Evolutionary conservation across 192 early-diverging fungal species (phyloP), one percentile per base, ranked within the genome.

Genomic region (Umbelopsis sp.): DNA sequence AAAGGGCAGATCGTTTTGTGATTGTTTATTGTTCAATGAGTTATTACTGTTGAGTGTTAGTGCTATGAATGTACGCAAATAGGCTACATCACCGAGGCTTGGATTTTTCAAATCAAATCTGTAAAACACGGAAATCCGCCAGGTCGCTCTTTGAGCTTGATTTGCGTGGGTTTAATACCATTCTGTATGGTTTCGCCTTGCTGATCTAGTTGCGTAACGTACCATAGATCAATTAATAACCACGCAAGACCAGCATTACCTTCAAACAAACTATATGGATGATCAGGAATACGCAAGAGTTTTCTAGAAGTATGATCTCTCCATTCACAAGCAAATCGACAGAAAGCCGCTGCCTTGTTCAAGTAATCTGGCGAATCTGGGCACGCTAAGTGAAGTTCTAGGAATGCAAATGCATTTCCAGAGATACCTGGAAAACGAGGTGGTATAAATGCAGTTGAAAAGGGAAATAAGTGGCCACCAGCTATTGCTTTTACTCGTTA

Each of bases 291-390:
- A 8, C 34, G 16, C 8, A 62, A 16, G 20, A 62, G 3, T n/a
- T 62, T 62, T 62, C 31, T 62, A n/a, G 56, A 62, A 20, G 56
- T 62, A 62, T 36, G 56, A 11, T 62, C 56, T 20, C 56, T 22
- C 56, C 56, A 62, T 7, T 62, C 31, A 14, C 29, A 34, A 62
- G 56, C 56, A 62, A 62, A 62, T 14, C 26, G 56, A 34, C 56
- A 62, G n/a, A 62, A 62, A 29, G 56, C 56, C 12, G 32, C 56
- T 34, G 56, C 56, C 26, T 62, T 29, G 2, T 62, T 29, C 17
- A 62, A 12, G 56, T 62, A 62, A 34, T 62, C 32, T 17, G 31
- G 4, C 4, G 10, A 34, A 3, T 62, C 25, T n/a, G 56, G 56
- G 16, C 17, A 20, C 14, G n/a, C 17, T 6, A n/a, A 62, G 17